Evolutionary conservation across 1,284 basidiomycete species (phyloP).

Genomic region (Naganishia albida): DNA sequence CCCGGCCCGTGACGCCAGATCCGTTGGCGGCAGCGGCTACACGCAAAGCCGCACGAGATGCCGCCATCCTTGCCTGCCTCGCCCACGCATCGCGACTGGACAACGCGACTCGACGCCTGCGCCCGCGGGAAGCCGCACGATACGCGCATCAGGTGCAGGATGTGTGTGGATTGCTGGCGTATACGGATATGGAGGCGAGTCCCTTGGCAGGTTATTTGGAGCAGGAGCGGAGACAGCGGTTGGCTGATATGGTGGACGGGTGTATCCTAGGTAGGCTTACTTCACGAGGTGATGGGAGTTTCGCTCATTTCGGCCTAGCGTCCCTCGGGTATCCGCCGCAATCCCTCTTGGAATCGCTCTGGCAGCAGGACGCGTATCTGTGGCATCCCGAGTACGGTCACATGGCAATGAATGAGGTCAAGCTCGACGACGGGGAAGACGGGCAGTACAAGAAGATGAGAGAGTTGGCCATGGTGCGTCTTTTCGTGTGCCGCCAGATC

Average conservation of each 20-base stretch:
- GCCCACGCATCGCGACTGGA: conserved; percentile 45
- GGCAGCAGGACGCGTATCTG: conserved; percentile 25
- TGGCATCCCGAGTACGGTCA: conserved; percentile 23
- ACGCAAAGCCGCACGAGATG: conserved; percentile 25
- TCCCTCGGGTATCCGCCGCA: conserved; percentile 12
- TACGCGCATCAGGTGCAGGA: conserved; percentile 47
- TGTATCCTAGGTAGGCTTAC: conserved; percentile 51
- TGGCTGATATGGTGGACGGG: conserved; percentile 51
- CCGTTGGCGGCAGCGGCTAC: conserved; percentile 39
- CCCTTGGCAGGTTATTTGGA: conserved; percentile 49
- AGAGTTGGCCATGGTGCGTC: conserved; percentile 22
- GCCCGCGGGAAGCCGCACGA: conserved; percentile 28
- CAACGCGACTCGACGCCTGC: conserved; percentile 44
- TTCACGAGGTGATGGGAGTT: not conserved
- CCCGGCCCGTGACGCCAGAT: conserved; percentile 40
- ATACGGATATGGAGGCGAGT: conserved; percentile 50
- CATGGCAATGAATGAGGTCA: conserved; percentile 7
- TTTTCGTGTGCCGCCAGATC: not conserved
- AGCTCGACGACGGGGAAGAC: conserved; percentile 5
- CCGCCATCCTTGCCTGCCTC: conserved; percentile 38
- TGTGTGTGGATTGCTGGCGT: conserved; percentile 51
- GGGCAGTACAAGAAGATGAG: conserved; percentile 17
- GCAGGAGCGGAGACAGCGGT: conserved; percentile 45
- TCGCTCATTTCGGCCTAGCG: not conserved
- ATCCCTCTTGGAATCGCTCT: conserved; percentile 14